phyloP scores from a whole-genome alignment of 1,284 basidiomycete genomes.

The Mixia osmundae region DNA sequence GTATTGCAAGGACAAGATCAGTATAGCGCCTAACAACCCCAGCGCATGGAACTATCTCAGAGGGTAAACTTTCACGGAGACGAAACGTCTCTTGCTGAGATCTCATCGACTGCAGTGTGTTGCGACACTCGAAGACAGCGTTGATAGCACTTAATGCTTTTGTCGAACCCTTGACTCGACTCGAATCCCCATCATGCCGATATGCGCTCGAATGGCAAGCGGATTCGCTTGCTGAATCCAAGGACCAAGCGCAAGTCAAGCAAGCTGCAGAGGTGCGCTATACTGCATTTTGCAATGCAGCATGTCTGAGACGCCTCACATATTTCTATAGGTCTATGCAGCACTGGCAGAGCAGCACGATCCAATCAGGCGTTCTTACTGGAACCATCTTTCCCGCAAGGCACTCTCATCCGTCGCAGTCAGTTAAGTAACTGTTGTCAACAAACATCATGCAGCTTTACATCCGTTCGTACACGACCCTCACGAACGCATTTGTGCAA shows the following conservation, averaged over 20 bases:
- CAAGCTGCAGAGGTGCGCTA: conserved; percentile 28
- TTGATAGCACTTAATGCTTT: conserved; percentile 36
- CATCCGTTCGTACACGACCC: no score
- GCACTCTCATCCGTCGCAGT: no score
- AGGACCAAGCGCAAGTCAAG: conserved; percentile 26
- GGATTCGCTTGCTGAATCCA: conserved; percentile 46
- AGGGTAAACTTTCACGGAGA: conserved; percentile 24
- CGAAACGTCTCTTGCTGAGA: neutral
- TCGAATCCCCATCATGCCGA: conserved; percentile 33
- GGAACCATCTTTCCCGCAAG: no score
- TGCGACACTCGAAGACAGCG: conserved; percentile 35
- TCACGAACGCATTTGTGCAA: no score
- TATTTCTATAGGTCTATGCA: no score
- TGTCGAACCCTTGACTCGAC: conserved; percentile 21
- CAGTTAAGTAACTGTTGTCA: no score
- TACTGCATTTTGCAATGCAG: no score
- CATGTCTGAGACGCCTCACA: no score
- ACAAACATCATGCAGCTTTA: no score
- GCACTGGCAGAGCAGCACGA: no score
- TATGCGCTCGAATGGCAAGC: conserved; percentile 70
- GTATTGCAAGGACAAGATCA: conserved; percentile 52
- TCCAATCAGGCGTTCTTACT: no score
- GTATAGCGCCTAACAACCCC: conserved; percentile 67
- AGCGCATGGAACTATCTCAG: conserved; percentile 89
- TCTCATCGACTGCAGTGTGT: conserved; percentile 25